These are phyloP conservation scores for Cyclotella cryptica DNA, from an alignment of 108 stramenopile genomes.

Conservation along the genomic window DNA sequence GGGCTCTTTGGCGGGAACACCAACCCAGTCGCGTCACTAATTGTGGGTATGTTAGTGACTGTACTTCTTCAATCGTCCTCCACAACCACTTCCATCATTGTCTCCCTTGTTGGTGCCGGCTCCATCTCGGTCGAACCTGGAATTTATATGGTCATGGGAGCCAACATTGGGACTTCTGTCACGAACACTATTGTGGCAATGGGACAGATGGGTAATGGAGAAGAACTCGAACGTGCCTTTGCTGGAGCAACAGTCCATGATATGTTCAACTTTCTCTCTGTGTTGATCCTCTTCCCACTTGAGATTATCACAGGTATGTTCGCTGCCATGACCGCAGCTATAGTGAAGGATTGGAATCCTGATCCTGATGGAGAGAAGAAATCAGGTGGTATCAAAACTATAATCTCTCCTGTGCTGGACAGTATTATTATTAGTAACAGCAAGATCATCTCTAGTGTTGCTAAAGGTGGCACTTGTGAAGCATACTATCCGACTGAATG, in stretches of 20 bases:
- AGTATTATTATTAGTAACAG: constrained; percentile 81
- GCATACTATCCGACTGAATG: constrained; percentile 66
- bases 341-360: constrained; percentile 49
- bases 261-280: constrained; percentile 90
- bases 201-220: constrained; percentile 87
- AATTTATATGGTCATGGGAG: constrained; percentile 93
- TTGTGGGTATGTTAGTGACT: constrained; percentile 85
- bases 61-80: constrained; percentile 87
- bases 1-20: constrained; percentile 78
- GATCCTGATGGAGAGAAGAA: constrained; percentile 61
- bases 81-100: constrained; percentile 91
- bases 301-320: constrained; percentile 74
- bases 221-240: constrained; percentile 89
- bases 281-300: constrained; percentile 78
- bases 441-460: constrained; percentile 75
- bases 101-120: constrained; percentile 79
- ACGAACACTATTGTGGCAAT: constrained; percentile 88
- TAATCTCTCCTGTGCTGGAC: constrained; percentile 72
- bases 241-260: constrained; percentile 94
- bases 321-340: constrained; percentile 63
- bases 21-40: constrained; percentile 89
- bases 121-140: constrained; percentile 67
- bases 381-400: constrained; percentile 81
- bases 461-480: constrained; percentile 52
- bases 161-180: constrained; percentile 91